Percentiles rank a stretch among this genome's conserved stretches.
These are phyloP conservation scores for Thielaviopsis ethacetica DNA, from an alignment of 2,329 filamentous ascomycete species.

Conservation along the genomic window DNA sequence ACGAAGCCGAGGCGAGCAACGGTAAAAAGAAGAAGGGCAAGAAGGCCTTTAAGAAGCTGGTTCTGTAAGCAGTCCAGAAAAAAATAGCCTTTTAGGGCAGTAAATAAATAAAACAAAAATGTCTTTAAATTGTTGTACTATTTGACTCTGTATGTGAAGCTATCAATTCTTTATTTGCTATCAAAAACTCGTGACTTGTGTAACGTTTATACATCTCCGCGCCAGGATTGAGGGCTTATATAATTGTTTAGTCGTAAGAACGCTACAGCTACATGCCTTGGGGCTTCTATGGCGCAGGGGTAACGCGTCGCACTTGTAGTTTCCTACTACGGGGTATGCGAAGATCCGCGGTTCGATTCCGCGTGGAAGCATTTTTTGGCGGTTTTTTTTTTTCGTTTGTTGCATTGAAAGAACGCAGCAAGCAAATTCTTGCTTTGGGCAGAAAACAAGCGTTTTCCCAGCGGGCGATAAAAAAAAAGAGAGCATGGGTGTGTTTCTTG, in stretches of 20 bases:
- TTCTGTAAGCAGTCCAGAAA: neutral
- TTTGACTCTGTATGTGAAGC: too few relatives aligned
- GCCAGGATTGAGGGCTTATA: too few relatives aligned
- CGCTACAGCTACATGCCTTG: neutral
- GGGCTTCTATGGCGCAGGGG: constrained; percentile 13
- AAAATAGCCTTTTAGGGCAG: too few relatives aligned
- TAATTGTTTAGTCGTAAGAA: too few relatives aligned
- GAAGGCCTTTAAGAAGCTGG: constrained; percentile 20
- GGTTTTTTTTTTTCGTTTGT: neutral
- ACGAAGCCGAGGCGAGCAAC: constrained; percentile 15
- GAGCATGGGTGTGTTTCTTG: too few relatives aligned
- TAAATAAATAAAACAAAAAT: too few relatives aligned
- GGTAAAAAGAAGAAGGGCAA: constrained; percentile 44
- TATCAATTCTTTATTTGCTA: too few relatives aligned
- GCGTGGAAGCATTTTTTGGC: constrained; percentile 11
- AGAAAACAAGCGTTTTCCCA: too few relatives aligned
- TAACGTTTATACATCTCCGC: neutral
- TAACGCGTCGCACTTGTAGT: constrained; percentile 14
- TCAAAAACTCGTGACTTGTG: neutral
- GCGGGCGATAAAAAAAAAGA: too few relatives aligned
- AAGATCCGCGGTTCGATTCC: constrained; percentile 14
- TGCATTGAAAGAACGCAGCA: neutral
- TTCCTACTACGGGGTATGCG: constrained; percentile 8
- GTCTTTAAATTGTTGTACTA: too few relatives aligned
- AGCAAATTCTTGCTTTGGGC: neutral